Evolutionary conservation across 768 basidiomycete species (phyloP), one percentile per base, ranked within the genome.

Genomic region (Suillus spraguei): DNA sequence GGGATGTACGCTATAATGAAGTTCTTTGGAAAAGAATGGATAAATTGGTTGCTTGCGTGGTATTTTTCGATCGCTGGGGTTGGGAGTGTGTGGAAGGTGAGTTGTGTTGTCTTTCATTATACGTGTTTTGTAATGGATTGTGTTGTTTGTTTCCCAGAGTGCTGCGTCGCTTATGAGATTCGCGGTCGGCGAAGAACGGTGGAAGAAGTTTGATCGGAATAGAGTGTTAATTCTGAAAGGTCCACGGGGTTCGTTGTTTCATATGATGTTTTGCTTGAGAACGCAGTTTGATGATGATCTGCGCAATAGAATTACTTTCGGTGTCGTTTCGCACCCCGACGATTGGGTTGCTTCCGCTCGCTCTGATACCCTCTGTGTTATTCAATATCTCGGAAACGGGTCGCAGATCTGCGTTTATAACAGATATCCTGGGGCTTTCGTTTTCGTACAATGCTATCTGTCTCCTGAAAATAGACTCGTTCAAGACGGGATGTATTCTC

Each of bases 381-480:
- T 95, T 91, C 70, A 79, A 81, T 62, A 77, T 85, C 56, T 76
- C 78, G 64, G 46, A 75, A 41, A 71, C 74, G 63, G 68, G 72
- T 24, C 81, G 80, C 58, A 87, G 85, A 69, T 87, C 92, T 36
- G 88, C 86, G 55, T 68, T 94, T 35, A 76, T 94, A n/a, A 91
- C 88, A 33, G 90, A 97, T 76, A 71, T 96, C 4, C 74, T 88
- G 1, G 82, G 76, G 66, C 87, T 97, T 59, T 92, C 93, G 2
- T 92, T 97, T 72, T 85, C 90, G 32, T 87, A 91, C 73, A 92
- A 90, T 66, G 89, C 93, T 4, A 78, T 98, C 59, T 82, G 87
- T 42, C 74, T 95, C 64, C 80, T 98, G 68, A 90, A 88, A 73
- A 76, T 98, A 38, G 97, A 99, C 75, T 92, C 92, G 10, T 97